Base-by-base conservation (phyloP, 1,284 basidiomycete genomes). In the Fomitopsis schrenkii region DNA sequence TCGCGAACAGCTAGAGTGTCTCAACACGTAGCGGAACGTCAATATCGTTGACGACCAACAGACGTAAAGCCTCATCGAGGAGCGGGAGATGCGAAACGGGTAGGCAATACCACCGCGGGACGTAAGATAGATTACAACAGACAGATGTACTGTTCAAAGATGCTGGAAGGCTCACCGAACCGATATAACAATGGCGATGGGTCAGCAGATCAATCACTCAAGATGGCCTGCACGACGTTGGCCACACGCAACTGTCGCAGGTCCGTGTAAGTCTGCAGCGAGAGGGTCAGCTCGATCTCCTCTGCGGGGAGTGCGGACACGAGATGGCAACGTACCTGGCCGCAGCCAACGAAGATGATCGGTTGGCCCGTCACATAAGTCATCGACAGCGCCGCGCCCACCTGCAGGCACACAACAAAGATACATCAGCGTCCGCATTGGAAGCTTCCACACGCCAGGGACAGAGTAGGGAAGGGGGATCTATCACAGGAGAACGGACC, bases 291-390 rank as follows among this genome's bases (percentile, higher is more conserved):
- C 46, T n/a, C 14, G 48, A 10, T n/a, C 19, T 22, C 17, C 10
- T 12, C n/a, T 26, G 9, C 19, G 63, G 9, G 38, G 22, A 22
- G 40, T 35, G 35, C 44, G 36, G 26, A 33, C 22, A 38, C n/a
- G n/a, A 35, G 30, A 17, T 17, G 40, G 22, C n/a, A 30, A 74
- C 86, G 59, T 66, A 93, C 92, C 87, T 97, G 94, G 45, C 95
- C 95, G 71, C 95, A 97, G 12, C 95, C 95, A 65, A 98, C 94
- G 72, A 98, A 98, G 30, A 97, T 82, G 74, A 98, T 97, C 10
- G 95, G 95, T 72, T 97, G 95, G 22, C 95, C 95, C 4, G 95
- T 98, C 48, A 97, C 93, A 75, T 97, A 97, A 45, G 95, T 97
- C 96, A 98, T 98, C 3, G 93, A 96, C 58, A 98, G 80, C 10